A percentile compares a stretch with the other conserved stretches of the same genome.
Conservation (phyloP, 495 filamentous ascomycete genomes). For the Annulohypoxylon maeteangense region DNA sequence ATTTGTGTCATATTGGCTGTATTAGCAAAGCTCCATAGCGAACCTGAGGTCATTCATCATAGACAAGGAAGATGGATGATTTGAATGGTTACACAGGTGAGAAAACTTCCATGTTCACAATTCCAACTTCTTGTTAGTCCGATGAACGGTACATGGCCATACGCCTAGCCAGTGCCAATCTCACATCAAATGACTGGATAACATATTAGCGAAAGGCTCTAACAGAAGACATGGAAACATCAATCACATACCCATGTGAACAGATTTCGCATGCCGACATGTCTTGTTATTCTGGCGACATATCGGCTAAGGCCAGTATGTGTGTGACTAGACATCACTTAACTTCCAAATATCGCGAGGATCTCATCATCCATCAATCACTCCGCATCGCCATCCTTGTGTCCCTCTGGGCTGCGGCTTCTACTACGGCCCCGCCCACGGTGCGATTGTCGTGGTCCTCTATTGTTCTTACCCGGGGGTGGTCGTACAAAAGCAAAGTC, state of each 20-base stretch:
- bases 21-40: background rate
- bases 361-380: constrained; percentile 11
- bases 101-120: background rate
- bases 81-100: background rate
- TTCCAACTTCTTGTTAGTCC: background rate
- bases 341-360: background rate
- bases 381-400: constrained; percentile 47
- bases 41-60: background rate
- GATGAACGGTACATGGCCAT: background rate
- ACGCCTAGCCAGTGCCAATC: background rate
- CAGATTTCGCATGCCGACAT: constrained; percentile 47
- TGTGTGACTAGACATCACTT: constrained; percentile 13
- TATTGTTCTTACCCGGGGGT: constrained; percentile 73
- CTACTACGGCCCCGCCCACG: constrained; percentile 60
- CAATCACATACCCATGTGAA: constrained; percentile 43
- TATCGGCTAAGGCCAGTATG: constrained; percentile 50
- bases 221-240: background rate
- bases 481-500: constrained; percentile 98
- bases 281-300: constrained; percentile 49
- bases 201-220: constrained; percentile 11
- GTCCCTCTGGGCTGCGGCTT: constrained; percentile 55
- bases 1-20: background rate
- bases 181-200: constrained; percentile 14
- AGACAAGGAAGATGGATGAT: background rate
- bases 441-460: constrained; percentile 61